A percentile compares a stretch with the other conserved stretches of the same genome.
These are phyloP conservation scores for Geoglossum cookeanum DNA, from an alignment of 2,329 filamentous ascomycete genomes.

Conservation along the genomic window DNA sequence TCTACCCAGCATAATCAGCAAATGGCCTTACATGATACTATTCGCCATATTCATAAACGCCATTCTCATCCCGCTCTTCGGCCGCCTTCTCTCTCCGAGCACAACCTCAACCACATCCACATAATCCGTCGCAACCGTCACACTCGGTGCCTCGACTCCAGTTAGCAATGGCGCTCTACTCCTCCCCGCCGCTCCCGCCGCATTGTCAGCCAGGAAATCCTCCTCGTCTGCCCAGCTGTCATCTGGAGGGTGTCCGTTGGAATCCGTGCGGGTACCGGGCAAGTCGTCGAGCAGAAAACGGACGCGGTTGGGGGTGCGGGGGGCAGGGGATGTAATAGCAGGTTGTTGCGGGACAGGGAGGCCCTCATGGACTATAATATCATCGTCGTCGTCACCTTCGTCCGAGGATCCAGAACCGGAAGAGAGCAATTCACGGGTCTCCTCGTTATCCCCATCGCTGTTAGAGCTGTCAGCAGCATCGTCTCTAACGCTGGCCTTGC, in stretches of 20 bases:
- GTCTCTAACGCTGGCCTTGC: neutral
- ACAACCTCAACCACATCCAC: conserved; percentile 37
- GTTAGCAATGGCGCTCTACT: conserved; percentile 52
- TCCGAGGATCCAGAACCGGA: neutral
- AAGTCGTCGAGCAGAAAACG: conserved; percentile 15
- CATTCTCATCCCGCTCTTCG: conserved; percentile 67
- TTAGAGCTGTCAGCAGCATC: neutral
- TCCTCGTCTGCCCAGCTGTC: conserved; percentile 35
- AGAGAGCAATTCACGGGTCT: neutral
- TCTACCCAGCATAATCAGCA: neutral
- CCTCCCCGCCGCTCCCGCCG: conserved; percentile 15
- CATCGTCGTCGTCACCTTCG: conserved; percentile 5
- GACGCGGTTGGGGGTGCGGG: conserved; percentile 17
- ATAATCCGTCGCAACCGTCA: conserved; percentile 44
- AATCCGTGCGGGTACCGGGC: neutral
- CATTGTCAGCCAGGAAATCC: conserved; percentile 34
- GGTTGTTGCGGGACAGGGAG: conserved; percentile 13
- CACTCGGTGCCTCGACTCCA: conserved; percentile 63
- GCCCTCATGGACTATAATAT: neutral
- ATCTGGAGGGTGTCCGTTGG: conserved; percentile 5
- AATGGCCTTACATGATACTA: conserved; percentile 55
- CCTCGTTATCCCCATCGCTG: neutral
- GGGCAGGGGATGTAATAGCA: conserved; percentile 15
- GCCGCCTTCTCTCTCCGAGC: conserved; percentile 36
- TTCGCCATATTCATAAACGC: conserved; percentile 99